Base-by-base conservation (phyloP, 345 rosid genomes). In the Mallotus nudiflorus region DNA sequence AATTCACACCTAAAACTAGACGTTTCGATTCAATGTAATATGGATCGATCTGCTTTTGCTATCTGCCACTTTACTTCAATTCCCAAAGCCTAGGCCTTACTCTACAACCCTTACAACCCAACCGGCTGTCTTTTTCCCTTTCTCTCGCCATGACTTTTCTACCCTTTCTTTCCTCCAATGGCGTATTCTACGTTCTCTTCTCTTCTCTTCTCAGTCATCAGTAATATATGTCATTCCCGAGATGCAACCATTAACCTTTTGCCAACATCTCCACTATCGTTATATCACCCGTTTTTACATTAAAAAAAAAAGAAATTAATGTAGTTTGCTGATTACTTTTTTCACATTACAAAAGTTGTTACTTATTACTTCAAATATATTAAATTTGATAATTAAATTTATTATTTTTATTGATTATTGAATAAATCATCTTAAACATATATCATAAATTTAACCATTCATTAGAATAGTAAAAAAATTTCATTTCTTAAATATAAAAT, bases 181-280 rank as follows among this genome's bases (percentile, higher is more conserved):
- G 77, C 80, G 72, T 80, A 58, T 56, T 74, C 75, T 45, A n/a
- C 66, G 44, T 60, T 65, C 71, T 27, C 67, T 5, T 28, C 31
- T 31, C 55, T 19, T 22, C 29, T 51, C 69, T 29, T 35, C n/a
- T n/a, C n/a, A n/a, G n/a, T n/a, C n/a, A n/a, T 56, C 9, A 33
- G 37, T 33, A 33, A 33, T 33, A 8, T 69, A 69, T 82, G 80
- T 87, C 87, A 77, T 85, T 87, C 87, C 89, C 92, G 78, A 87
- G 85, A 77, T 20, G 24, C 44, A 37, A 35, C 57, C 72, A 68
- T 66, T 49, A 42, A 33, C 37, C 37, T 2, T 33, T n/a, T n/a
- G n/a, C 42, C 58, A 56, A 67, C 77, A 54, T 59, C 25, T 25
- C 56, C 29, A 49, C 35, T 29, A n/a, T 1, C 59, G 44, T 27